These are phyloP conservation scores for Colletotrichum tabaci DNA, from an alignment of 2,329 filamentous ascomycete species.

Conservation along the genomic window DNA sequence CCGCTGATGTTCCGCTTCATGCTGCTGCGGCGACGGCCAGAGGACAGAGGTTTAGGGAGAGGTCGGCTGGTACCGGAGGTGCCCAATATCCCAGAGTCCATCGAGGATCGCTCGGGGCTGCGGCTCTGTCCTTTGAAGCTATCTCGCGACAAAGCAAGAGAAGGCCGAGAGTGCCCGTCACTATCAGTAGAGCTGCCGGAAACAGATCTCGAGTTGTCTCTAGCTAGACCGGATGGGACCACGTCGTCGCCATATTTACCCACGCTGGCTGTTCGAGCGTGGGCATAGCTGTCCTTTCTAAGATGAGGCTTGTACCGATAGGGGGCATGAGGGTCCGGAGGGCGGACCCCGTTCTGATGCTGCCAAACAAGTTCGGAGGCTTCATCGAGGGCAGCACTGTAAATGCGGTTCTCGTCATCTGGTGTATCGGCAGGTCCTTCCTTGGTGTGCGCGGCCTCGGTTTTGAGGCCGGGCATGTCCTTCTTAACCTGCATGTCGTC, in stretches of 20 bases:
- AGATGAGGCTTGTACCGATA: conserved; percentile 79
- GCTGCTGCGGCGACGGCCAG: conserved; percentile 72
- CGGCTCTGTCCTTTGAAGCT: conserved; percentile 12
- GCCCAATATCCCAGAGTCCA: conserved; percentile 43
- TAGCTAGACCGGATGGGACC: conserved; percentile 61
- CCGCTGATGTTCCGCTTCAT: conserved; percentile 80
- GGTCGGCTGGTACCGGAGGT: neutral
- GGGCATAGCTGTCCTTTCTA: conserved; percentile 79
- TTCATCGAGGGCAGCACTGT: conserved; percentile 81
- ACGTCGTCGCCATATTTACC: conserved; percentile 65
- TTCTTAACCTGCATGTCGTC: conserved; percentile 77
- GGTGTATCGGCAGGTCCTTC: conserved; percentile 41
- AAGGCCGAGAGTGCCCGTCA: conserved; percentile 55
- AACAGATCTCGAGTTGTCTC: conserved; percentile 62
- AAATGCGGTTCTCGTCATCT: conserved; percentile 74
- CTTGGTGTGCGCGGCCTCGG: conserved; percentile 44
- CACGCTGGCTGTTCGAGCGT: conserved; percentile 74
- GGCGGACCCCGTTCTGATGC: conserved; percentile 72
- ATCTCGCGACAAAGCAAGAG: conserved; percentile 40
- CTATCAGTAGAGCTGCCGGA: conserved; percentile 69
- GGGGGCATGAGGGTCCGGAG: conserved; percentile 72
- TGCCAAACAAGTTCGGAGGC: conserved; percentile 85
- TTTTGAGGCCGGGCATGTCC: conserved; percentile 3
- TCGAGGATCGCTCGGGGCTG: conserved; percentile 43
- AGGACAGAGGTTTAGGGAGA: conserved; percentile 11